Conservation (phyloP, 192 early-diverging fungal species). For the Coemansia sp. region DNA sequence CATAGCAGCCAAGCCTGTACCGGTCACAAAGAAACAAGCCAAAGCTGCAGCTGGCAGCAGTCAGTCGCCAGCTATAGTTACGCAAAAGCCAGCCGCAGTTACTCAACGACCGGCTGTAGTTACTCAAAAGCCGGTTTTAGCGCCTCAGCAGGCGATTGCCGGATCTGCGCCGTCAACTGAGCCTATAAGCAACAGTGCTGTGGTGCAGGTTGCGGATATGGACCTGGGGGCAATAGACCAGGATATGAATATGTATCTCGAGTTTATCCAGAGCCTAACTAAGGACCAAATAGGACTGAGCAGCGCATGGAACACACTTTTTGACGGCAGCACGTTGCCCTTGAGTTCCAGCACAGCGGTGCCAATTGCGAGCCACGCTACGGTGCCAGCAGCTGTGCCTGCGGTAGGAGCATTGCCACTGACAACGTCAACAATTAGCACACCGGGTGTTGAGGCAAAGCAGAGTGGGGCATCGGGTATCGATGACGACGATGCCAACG, state of each 20-base stretch:
- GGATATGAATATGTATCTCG: conserved; percentile 41
- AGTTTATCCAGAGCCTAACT: conserved; percentile 45
- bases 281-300: conserved; percentile 24
- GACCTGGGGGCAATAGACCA: conserved; percentile 27
- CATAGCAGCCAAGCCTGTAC: neutral
- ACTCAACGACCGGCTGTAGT: too few relatives aligned
- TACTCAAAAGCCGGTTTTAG: too few relatives aligned
- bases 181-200: neutral
- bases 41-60: neutral
- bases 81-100: too few relatives aligned
- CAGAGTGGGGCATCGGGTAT: neutral
- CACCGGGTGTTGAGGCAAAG: too few relatives aligned
- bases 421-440: neutral
- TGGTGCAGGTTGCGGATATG: conserved; percentile 2
- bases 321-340: conserved; percentile 16
- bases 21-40: neutral
- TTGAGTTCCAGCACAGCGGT: neutral
- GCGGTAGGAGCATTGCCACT: neutral
- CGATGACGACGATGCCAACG: conserved; percentile 50
- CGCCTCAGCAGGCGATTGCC: neutral
- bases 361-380: neutral
- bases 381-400: neutral
- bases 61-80: neutral
- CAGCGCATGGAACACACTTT: conserved; percentile 34
- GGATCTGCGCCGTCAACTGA: neutral